Base-by-base conservation (phyloP, 805 yeast species). In the Metschnikowia continentalis region DNA sequence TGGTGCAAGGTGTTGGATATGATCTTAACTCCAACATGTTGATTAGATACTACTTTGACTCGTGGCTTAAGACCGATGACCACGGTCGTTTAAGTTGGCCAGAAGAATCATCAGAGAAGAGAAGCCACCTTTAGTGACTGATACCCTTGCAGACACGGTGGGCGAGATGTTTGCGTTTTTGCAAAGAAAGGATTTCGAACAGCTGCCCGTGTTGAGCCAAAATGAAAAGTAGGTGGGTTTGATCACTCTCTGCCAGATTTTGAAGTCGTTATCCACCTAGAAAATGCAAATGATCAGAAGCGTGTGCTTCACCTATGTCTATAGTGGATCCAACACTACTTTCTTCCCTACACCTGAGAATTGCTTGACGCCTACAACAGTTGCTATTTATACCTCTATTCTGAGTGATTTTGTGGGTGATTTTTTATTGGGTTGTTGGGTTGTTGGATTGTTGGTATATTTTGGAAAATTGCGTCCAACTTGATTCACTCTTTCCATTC, bases 1-100 rank as follows among this genome's bases (percentile, higher is more conserved):
- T 87, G 63, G 96, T 89, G 46, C 96, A 89, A 71, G 96, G 96
- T 69, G 88, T 89, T 58, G 96, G 96, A 58, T 88, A 88, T 68
- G 96, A 89, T 71, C 89, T 89, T 64, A 75, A 88, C 54, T 96
- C 96, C 46, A 86, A 86, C 48, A 95, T 86, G 20, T 77, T 88
- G 66, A 74, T 84, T 62, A 79, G 94, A 69, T 60, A 67, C 14
- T 67, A 70, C 46, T 84, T 88, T 23, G 94, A 88, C 67, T 71
- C 76, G 54, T 89, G 96, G 96, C 79, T 84, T 75, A 88, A 89
- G 75, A 88, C 95, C 40, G 90, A 86, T 58, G 96, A 89, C 66
- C 78, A 82, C 90, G 84, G 56, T 81, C 92, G 36, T 88, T 88
- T 74, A 75, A 80, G 50, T 80, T 85, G 60, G 92, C 96, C 36